Conservation (phyloP, 2,329 filamentous ascomycete species). For the Colletotrichum costaricense region DNA sequence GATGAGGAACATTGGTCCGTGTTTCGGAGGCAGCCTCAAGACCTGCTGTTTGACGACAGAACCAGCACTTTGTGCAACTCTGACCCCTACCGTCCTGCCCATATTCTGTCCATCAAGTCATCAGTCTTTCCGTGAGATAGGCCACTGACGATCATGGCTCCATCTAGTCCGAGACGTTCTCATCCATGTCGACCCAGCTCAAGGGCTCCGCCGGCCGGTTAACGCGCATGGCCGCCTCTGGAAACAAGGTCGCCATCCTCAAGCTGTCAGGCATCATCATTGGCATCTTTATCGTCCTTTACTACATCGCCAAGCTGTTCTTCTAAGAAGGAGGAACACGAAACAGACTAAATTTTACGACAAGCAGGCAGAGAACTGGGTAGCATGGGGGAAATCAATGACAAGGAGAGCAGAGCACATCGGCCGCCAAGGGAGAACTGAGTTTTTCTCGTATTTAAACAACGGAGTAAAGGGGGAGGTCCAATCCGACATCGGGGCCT, state of each 20-base stretch:
- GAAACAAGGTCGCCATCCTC: conserved; percentile 90
- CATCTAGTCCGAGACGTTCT: conserved; percentile 87
- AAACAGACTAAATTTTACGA: background rate
- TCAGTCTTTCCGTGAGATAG: background rate
- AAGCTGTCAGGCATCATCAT: conserved; percentile 89
- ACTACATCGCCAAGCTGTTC: conserved; percentile 75
- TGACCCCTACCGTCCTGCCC: conserved; percentile 57
- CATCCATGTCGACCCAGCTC: conserved; percentile 82
- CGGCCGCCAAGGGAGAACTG: background rate
- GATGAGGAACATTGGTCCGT: conserved; percentile 96
- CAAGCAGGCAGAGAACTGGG: background rate
- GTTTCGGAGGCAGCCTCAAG: conserved; percentile 95
- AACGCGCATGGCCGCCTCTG: conserved; percentile 89
- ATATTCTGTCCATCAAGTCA: background rate
- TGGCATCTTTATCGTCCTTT: conserved; percentile 78
- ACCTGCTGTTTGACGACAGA: conserved; percentile 84
- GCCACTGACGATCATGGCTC: conserved; percentile 3
- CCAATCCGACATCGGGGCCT: background rate
- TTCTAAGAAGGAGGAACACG: conserved; percentile 53
- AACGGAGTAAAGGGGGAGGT: background rate
- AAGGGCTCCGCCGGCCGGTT: conserved; percentile 86
- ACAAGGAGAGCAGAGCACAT: background rate
- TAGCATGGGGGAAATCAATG: background rate
- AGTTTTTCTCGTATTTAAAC: background rate
- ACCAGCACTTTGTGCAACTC: conserved; percentile 79